A percentile compares a stretch with the other conserved stretches of the same genome.
phyloP scores from a whole-genome alignment of 148 eudicot species.

The Nepenthes gracilis region DNA sequence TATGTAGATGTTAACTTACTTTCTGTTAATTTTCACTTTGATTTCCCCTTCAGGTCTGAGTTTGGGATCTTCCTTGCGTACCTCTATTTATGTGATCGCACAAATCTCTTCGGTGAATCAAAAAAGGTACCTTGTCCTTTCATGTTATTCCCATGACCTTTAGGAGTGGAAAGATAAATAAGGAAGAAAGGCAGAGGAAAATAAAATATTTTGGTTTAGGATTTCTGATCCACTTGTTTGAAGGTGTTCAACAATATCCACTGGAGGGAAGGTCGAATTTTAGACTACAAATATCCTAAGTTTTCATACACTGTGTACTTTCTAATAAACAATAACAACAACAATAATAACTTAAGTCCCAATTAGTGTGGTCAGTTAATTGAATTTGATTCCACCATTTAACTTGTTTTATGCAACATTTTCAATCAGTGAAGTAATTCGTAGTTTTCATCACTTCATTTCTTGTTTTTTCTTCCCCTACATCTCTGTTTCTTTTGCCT shows the following conservation, averaged over 20 bases:
- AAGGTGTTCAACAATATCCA: neutral
- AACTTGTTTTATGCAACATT: too few relatives aligned
- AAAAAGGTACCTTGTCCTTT: conserved; percentile 37
- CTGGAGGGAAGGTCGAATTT: too few relatives aligned
- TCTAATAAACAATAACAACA: too few relatives aligned
- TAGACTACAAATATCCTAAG: too few relatives aligned
- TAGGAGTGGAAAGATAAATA: neutral
- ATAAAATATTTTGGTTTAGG: neutral
- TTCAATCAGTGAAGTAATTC: too few relatives aligned
- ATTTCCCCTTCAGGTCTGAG: conserved; percentile 48
- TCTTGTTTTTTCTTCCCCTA: too few relatives aligned
- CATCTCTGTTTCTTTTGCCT: too few relatives aligned
- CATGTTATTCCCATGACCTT: neutral
- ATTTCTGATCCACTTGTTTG: neutral
- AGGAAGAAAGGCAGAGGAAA: neutral
- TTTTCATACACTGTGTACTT: neutral
- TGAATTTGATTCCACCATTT: too few relatives aligned
- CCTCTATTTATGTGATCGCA: conserved; percentile 83
- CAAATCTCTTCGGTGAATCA: conserved; percentile 62
- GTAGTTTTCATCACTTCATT: too few relatives aligned
- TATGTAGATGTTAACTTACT: conserved; percentile 3
- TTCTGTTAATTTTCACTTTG: conserved; percentile 1
- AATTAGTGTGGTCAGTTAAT: too few relatives aligned
- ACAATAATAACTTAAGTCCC: too few relatives aligned
- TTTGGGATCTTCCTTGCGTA: conserved; percentile 64